A percentile compares a stretch with the other conserved stretches of the same genome.
Evolutionary conservation across 495 filamentous ascomycete species (phyloP).

Genomic region (Pseudotulostoma volvatum): DNA sequence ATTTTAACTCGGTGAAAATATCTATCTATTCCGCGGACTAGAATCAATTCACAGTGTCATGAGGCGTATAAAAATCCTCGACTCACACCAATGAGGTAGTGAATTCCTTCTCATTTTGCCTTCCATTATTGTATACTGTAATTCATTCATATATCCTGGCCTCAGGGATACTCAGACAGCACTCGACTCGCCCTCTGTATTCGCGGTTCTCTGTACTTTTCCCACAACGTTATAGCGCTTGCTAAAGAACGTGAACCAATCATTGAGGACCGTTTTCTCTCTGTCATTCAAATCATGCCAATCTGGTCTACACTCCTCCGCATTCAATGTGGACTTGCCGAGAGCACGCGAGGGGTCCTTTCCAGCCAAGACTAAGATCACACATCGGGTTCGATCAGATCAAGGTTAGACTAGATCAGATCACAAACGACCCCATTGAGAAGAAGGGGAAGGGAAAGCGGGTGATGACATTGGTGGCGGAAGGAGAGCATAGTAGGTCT

Average conservation of each 20-base stretch:
- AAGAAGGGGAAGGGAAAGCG: constrained; percentile 4
- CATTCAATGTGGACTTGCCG: constrained; percentile 68
- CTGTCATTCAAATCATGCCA: constrained; percentile 80
- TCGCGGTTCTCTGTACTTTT: constrained; percentile 48
- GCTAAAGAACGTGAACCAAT: constrained; percentile 91
- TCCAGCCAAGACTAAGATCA: constrained; percentile 66
- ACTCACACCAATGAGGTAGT: too few relatives aligned
- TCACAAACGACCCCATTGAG: too few relatives aligned
- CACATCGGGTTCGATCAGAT: neutral
- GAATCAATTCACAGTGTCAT: too few relatives aligned
- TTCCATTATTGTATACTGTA: too few relatives aligned
- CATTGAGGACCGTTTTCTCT: constrained; percentile 66
- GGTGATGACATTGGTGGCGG: neutral
- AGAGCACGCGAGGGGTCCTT: constrained; percentile 88
- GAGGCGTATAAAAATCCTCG: too few relatives aligned
- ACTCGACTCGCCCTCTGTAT: too few relatives aligned
- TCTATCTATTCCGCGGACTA: too few relatives aligned
- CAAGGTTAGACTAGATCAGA: constrained; percentile 1
- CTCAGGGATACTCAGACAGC: too few relatives aligned
- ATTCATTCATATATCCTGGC: too few relatives aligned
- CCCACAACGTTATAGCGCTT: constrained; percentile 93
- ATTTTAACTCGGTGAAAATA: too few relatives aligned
- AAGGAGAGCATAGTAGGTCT: constrained; percentile 1
- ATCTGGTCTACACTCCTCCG: constrained; percentile 65
- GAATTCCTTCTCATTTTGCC: too few relatives aligned